These are phyloP conservation scores for Diplocarpon mali DNA, from an alignment of 2,329 filamentous ascomycete genomes.

Conservation along the genomic window DNA sequence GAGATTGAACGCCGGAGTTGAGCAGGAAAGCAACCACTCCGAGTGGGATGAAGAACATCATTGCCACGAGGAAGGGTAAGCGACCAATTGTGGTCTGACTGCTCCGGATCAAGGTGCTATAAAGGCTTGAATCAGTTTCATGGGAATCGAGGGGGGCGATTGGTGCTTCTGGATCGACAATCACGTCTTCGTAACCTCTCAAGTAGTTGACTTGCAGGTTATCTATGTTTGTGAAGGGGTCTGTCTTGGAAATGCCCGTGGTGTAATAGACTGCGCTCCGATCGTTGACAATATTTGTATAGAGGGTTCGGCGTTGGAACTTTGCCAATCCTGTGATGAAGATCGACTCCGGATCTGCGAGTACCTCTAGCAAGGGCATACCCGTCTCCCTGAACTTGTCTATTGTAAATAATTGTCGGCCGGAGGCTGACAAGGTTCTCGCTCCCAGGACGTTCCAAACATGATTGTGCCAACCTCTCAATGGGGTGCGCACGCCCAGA, in stretches of 20 bases:
- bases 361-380: conserved; percentile 66
- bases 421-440: conserved; percentile 69
- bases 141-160: conserved; percentile 36
- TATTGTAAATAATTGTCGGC: conserved; percentile 76
- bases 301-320: conserved; percentile 69
- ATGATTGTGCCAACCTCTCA: conserved; percentile 53
- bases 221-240: conserved; percentile 63
- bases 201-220: conserved; percentile 63
- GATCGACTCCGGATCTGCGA: conserved; percentile 74
- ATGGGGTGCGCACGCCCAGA: conserved; percentile 61
- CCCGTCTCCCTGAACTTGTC: conserved; percentile 77
- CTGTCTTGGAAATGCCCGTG: conserved; percentile 61
- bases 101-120: conserved; percentile 20
- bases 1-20: conserved; percentile 67
- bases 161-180: conserved; percentile 59
- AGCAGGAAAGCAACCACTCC: conserved; percentile 60
- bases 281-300: conserved; percentile 83
- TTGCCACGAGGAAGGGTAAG: conserved; percentile 51
- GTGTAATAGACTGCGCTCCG: conserved; percentile 75
- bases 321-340: conserved; percentile 69
- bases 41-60: conserved; percentile 64
- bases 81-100: conserved; percentile 29
- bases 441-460: conserved; percentile 79
- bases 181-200: conserved; percentile 59
- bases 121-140: conserved; percentile 18